Evolutionary conservation across 257 asterid species (phyloP).

Genomic region (Solanum corneliomulleri): DNA sequence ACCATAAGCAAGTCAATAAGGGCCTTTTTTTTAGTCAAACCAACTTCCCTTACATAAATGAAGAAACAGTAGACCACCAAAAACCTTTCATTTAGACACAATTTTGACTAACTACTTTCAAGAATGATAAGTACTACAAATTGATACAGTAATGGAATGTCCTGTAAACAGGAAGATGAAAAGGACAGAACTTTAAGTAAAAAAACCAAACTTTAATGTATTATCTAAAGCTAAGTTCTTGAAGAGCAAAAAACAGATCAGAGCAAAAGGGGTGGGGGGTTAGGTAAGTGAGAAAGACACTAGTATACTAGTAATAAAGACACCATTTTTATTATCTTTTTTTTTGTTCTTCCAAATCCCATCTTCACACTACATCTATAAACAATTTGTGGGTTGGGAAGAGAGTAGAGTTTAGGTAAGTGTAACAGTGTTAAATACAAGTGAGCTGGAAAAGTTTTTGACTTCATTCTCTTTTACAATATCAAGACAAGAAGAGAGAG

Average conservation of each 20-base stretch:
- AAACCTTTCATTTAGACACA: neutral
- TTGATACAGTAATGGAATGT: neutral
- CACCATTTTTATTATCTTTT: neutral
- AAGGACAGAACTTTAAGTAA: neutral
- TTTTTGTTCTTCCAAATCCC: neutral
- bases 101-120: neutral
- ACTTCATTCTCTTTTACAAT: neutral
- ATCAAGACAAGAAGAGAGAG: neutral
- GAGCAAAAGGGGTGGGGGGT: neutral
- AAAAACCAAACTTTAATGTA: neutral
- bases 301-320: neutral
- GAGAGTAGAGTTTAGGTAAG: neutral
- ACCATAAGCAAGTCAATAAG: neutral
- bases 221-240: neutral
- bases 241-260: neutral
- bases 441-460: neutral
- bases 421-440: neutral
- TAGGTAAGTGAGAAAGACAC: neutral
- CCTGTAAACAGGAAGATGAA: neutral
- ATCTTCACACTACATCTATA: neutral
- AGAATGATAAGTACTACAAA: neutral
- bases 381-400: neutral
- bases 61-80: neutral
- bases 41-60: neutral
- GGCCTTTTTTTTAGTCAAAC: neutral